Evolutionary conservation across 768 basidiomycete genomes (phyloP), one percentile per base, ranked within the genome.

Genomic region (Tulasnella sp.): DNA sequence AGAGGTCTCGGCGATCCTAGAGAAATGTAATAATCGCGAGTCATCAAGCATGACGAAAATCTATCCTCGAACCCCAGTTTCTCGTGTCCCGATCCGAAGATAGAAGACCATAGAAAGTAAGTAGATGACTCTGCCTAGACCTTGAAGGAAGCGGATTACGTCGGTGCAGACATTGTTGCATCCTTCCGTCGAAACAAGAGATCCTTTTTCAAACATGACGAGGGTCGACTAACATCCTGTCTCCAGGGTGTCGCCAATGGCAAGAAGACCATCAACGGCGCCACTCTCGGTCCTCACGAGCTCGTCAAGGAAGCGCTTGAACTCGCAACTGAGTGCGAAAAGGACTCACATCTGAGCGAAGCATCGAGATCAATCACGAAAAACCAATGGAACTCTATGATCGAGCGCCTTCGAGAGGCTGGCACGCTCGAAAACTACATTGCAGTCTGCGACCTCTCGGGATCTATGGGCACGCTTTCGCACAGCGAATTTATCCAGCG

Each of bases 361-460:
- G 19, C 30, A 7, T n/a, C 19, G 12, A 29, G 69, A 17, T 71
- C 75, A 27, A 78, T 84, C 24, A 65, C 79, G 5, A 78, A 86
- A 62, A 79, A 75, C 0, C 85, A 87, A 69, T 87, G 85, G 85
- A 74, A 75, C 58, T 71, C 80, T 0, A 72, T 87, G 45, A 69
- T 87, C 30, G 69, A 72, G 15, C 73, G 72, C 4, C 70, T 86
- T 4, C 73, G 73, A 21, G 77, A 78, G 30, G 70, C 76, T 0
- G 81, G 83, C 1, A 66, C 69, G n/a, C 64, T 88, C 38, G 78
- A 82, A 1, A 84, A 81, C 61, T 74, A 76, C 9, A 65, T 88
- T 21, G 85, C 84, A 0, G 65, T 87, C 27, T 85, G 83, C 68
- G 86, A 87, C 65, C 83, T 86, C n/a, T 85, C 83, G 0, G 84